Evolutionary conservation across 2,329 filamentous ascomycete genomes (phyloP).

Genomic region (Fusarium agapanthi): DNA sequence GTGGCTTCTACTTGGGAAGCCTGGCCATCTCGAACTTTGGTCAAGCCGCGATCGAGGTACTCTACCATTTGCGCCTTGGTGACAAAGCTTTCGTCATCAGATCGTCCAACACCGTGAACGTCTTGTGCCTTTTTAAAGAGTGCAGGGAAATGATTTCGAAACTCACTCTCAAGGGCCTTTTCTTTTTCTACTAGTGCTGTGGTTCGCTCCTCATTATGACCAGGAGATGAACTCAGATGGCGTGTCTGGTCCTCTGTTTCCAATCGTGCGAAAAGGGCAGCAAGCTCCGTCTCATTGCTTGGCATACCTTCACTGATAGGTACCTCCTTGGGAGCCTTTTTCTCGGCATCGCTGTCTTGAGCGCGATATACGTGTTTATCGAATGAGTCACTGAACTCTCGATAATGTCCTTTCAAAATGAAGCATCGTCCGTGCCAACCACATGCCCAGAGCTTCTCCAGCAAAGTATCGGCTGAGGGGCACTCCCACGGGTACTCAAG

Average conservation of each 20-base stretch:
- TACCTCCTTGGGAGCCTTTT: conserved; percentile 34
- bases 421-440: conserved; percentile 63
- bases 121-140: conserved; percentile 57
- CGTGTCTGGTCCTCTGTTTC: conserved; percentile 54
- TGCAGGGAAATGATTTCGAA: conserved; percentile 55
- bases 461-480: conserved; percentile 56
- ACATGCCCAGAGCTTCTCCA: conserved; percentile 55
- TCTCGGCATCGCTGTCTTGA: conserved; percentile 54
- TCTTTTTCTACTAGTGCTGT: conserved; percentile 56
- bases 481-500: conserved; percentile 62
- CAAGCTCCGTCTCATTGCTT: conserved; percentile 52
- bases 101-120: conserved; percentile 45
- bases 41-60: conserved; percentile 57
- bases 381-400: conserved; percentile 63
- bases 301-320: conserved; percentile 29
- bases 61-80: conserved; percentile 58
- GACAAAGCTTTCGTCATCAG: conserved; percentile 50
- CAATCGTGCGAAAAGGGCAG: conserved; percentile 55
- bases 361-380: conserved; percentile 58
- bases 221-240: conserved; percentile 49
- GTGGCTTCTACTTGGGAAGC: conserved; percentile 21
- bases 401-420: conserved; percentile 64
- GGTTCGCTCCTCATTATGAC: conserved; percentile 51
- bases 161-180: conserved; percentile 58
- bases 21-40: conserved; percentile 51